A percentile compares a stretch with the other conserved stretches of the same genome.
Conservation (phyloP, 352 stramenopile species). For the Thalassiosira mediterranea region DNA sequence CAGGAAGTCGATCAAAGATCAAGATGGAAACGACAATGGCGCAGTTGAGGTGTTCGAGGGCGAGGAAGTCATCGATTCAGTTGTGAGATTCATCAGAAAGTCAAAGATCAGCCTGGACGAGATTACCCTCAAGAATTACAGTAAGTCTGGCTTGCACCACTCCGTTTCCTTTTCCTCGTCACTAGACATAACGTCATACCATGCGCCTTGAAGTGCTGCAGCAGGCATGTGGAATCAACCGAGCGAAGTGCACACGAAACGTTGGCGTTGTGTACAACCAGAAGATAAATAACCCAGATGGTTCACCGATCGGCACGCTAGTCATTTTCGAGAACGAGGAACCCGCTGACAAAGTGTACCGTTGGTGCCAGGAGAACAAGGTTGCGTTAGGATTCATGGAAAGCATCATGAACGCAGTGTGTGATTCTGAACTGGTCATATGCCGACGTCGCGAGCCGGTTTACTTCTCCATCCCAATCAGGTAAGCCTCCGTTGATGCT, state of each 20-base stretch:
- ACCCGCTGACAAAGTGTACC: slow-evolving; percentile 54
- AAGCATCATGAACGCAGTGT: slow-evolving; percentile 55
- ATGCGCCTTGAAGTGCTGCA: too few relatives aligned
- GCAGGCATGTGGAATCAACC: slow-evolving; percentile 45
- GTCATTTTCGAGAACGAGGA: slow-evolving; percentile 61
- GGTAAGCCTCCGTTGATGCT: too few relatives aligned
- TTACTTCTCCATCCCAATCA: slow-evolving; percentile 55
- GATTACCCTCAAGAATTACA: slow-evolving; percentile 58
- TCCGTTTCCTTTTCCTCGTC: too few relatives aligned
- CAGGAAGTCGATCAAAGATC: slow-evolving; percentile 52
- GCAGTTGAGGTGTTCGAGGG: slow-evolving; percentile 51
- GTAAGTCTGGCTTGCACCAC: too few relatives aligned
- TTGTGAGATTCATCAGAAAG: slow-evolving; percentile 52
- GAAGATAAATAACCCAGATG: slow-evolving; percentile 32
- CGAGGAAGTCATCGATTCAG: slow-evolving; percentile 65
- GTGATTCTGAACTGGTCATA: slow-evolving; percentile 47
- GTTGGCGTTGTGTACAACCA: slow-evolving; percentile 46
- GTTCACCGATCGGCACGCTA: slow-evolving; percentile 42
- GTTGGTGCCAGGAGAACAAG: slow-evolving; percentile 47
- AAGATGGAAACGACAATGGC: slow-evolving; percentile 41
- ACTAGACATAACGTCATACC: too few relatives aligned
- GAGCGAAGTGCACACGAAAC: slow-evolving; percentile 52
- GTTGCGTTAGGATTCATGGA: slow-evolving; percentile 15
- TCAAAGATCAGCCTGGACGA: slow-evolving; percentile 41
- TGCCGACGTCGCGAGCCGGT: slow-evolving; percentile 42